phyloP scores from a whole-genome alignment of 805 yeast species.

The Kodamaea restingae region DNA sequence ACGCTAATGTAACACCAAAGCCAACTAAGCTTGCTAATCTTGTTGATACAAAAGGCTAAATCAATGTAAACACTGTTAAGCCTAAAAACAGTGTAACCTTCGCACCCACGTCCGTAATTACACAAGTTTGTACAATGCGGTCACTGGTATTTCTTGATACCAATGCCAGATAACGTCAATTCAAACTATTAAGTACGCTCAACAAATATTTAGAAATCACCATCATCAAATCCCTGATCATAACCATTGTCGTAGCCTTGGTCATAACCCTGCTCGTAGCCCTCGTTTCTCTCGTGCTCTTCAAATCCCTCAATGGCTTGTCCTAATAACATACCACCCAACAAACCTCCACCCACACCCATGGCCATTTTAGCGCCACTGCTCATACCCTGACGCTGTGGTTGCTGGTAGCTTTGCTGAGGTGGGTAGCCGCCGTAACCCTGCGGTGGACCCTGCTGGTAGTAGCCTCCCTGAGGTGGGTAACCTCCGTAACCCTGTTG shows the following conservation, averaged over 20 bases:
- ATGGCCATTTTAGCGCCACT: slow-evolving; percentile 46
- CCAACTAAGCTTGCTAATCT: no score
- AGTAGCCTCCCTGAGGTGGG: slow-evolving; percentile 15
- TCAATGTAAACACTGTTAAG: no score
- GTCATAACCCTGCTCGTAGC: slow-evolving; percentile 34
- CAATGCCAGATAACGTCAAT: no score
- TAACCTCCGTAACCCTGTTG: slow-evolving; percentile 10
- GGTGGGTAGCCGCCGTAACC: slow-evolving; percentile 22
- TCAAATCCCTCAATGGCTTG: slow-evolving; percentile 35
- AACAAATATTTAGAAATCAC: slow-evolving; percentile 10
- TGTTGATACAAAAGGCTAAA: no score
- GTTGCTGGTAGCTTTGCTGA: slow-evolving; percentile 26
- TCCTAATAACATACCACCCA: slow-evolving; percentile 56
- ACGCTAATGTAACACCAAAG: no score
- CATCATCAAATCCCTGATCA: slow-evolving; percentile 15
- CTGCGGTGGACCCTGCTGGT: slow-evolving; percentile 19
- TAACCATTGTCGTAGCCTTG: slow-evolving; percentile 29
- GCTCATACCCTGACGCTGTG: slow-evolving; percentile 26
- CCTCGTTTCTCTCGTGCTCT: slow-evolving; percentile 23
- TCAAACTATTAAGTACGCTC: no score
- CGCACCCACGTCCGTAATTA: no score
- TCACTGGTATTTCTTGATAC: no score
- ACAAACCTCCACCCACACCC: slow-evolving; percentile 51
- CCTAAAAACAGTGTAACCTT: no score
- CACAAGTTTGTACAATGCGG: no score